phyloP scores from a whole-genome alignment of 116 monocot genomes.

The Iris pallida region DNA sequence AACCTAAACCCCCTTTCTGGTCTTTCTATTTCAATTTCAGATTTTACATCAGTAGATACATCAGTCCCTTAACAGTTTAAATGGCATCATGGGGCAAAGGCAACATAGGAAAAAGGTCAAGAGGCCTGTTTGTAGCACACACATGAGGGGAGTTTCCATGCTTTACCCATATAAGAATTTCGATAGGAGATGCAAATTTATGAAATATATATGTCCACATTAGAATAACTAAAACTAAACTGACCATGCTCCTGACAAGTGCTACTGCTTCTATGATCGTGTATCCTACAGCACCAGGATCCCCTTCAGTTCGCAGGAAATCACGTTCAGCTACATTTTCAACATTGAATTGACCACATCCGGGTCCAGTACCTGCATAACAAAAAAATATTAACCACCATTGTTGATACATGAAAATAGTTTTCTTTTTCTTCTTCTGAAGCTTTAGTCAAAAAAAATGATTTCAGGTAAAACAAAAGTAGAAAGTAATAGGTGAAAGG shows the following conservation, averaged over 20 bases:
- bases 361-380: slow-evolving; percentile 26
- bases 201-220: no score
- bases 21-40: no score
- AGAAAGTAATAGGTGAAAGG: not conserved
- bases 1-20: no score
- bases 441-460: not conserved
- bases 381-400: slow-evolving; percentile 8
- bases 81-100: no score
- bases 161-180: no score
- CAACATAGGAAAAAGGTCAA: no score
- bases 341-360: slow-evolving; percentile 35
- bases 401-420: not conserved
- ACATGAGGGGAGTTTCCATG: no score
- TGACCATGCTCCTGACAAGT: slow-evolving; percentile 81
- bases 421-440: not conserved
- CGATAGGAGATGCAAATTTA: no score
- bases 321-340: slow-evolving; percentile 81
- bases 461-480: not conserved
- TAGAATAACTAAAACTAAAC: slow-evolving; percentile 9
- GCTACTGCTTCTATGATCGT: slow-evolving; percentile 85
- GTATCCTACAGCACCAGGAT: slow-evolving; percentile 89
- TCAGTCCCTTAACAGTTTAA: no score
- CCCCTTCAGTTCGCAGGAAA: slow-evolving; percentile 85
- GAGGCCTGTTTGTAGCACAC: no score
- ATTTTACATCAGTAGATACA: no score